Base-by-base conservation (phyloP, 352 stramenopile genomes). In the Phytophthora gonapodyides region DNA sequence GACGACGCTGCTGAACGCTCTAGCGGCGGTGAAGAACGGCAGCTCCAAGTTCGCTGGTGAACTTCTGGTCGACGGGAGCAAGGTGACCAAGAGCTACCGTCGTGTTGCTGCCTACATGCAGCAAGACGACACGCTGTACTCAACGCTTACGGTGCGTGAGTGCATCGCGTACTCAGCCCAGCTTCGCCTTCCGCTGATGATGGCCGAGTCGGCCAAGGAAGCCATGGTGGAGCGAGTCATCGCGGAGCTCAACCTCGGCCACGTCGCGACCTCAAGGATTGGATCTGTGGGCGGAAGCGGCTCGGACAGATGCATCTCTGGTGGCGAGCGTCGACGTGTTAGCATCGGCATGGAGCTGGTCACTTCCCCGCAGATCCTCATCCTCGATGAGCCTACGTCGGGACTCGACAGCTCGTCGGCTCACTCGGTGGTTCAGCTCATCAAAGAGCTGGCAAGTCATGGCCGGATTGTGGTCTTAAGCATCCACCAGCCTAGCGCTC, bases 311-410 rank as follows among this genome's bases (percentile, higher is more conserved):
- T 93, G 96, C n/a, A 82, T 98, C 30, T 97, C 87, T 44, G 93
- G 94, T 17, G 94, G 93, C 7, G 94, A 98, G 68, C 80, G 89
- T 17, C 93, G 97, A 30, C 78, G 94, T 19, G 88, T 97, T 24
- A 94, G 80, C 37, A 97, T 98, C 61, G 91, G 88, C 34, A 96
- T 95, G 77, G 91, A 97, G 66, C 88, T 98, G 48, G 89, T 98
- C 34, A 94, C 82, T 24, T 89, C 75, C 51, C 77, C 80, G 16
- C 84, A 92, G 71, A 87, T 93, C 19, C 44, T 91, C 46, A 93
- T 96, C 27, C 53, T 94, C 43, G 89, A 97, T 51, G 94, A 98
- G 57, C 94, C 94, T 13, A 98, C 92, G 1, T 95, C 78, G 7
- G 94, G 92, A 7, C 70, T 98, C 5, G 94, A 98, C 73, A 94